Evolutionary conservation across 2,329 filamentous ascomycete genomes (phyloP), one percentile per base, ranked within the genome.

Genomic region (Aureobasidium vineae): DNA sequence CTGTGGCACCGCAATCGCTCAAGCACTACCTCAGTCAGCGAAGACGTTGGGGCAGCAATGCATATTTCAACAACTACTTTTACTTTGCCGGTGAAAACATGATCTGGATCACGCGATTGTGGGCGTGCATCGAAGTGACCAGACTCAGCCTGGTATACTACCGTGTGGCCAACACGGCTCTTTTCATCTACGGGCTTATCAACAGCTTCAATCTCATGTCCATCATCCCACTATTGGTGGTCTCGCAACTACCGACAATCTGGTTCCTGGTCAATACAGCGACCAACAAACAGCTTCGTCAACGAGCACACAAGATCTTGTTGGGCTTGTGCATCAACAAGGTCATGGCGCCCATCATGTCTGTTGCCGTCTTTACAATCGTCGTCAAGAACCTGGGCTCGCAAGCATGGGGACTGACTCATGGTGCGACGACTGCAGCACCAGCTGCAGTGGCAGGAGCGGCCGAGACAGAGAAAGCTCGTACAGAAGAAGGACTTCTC

Each of bases 21-120:
- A 69, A 71, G 33, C 75, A 77, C 67, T 77, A 77, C 45, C 72
- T 77, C 31, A 73, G 71, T 52, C 75, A 77, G 67, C 69, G 75
- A 1, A 73, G 75, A 5, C 70, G 75, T 8, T 77, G 75, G 75
- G 75, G 75, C 2, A 75, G 73, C 2, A 77, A 77, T 16, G 75
- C 75, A 5, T 77, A 77, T 65, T 77, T 76, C 67, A 77, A 77
- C 72, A 77, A 77, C 49, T 77, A 74, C 53, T 77, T 75, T 43
- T 77, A 77, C 40, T 68, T 73, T 1, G 70, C 68, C 5, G 75
- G 75, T 16, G 71, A 75, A 47, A 74, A 75, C 33, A 76, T 77
- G 74, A 81, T 78, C 43, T 76, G 70, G 21, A 66, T 77, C 21
- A 77, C 75, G 3, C 73, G 75, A 0, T 69, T 77, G 8, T 73